Base-by-base conservation (phyloP, 2,329 filamentous ascomycete species). In the Fonsecaea erecta region DNA sequence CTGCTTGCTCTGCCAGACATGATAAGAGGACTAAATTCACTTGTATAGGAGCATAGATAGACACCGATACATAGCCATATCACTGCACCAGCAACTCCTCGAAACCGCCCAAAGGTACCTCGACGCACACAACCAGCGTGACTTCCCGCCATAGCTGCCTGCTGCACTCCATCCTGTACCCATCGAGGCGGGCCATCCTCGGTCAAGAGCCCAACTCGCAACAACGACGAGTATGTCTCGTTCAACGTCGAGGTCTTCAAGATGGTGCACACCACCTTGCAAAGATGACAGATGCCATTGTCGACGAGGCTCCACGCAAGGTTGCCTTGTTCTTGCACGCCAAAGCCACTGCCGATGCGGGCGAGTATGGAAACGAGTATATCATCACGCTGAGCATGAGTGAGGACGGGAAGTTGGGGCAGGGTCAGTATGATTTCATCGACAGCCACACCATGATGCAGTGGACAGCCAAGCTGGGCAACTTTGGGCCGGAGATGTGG, bases 301-400 rank as follows among this genome's bases (percentile, higher is more conserved):
- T 48, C 18, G 43, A 48, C 43, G 18, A 48, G 18, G 21, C 43
- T 18, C 9, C 43, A 9, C 43, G 43, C 43, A 48, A 48, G 21
- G 43, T 48, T 48, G 43, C 43, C 43, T 12, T 48, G 43, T 48
- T 48, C 43, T 48, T 48, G n/a, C 43, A 48, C 43, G 43, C 43
- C 43, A 48, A 48, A 24, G 43, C 18, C 18, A 24, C 43, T 3
- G 43, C 43, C 8, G 43, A 48, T 12, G 54, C 54, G 8, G 34
- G 53, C 53, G 14, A 26, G 26, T 43, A 57, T n/a, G 32, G 48
- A 9, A 43, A 43, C 37, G 37, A 48, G 30, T 43, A 58, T 30
- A 30, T 48, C 55, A 58, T 58, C 24, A 58, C 37, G 11, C 28
- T 34, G 37, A 48, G 37, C 37, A 58, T 58, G 18, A 30, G 16